Evolutionary conservation across 2,329 filamentous ascomycete genomes (phyloP), one percentile per base, ranked within the genome.

Genomic region (Malbranchea cinnamomea): DNA sequence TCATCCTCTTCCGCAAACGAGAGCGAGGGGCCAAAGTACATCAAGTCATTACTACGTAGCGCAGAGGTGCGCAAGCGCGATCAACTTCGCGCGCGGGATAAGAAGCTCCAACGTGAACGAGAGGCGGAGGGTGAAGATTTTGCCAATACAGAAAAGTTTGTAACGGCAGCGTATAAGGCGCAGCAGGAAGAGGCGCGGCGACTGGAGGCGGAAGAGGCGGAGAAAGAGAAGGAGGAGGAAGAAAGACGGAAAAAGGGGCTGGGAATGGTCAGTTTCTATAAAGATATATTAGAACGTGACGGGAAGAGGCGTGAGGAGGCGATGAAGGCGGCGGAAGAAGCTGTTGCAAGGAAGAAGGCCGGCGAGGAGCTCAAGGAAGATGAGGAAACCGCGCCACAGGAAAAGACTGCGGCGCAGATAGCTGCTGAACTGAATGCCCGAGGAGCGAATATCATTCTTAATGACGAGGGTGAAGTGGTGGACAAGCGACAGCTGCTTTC

Each of bases 71-170:
- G 72, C 7, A 75, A 77, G 46, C 68, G 72, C 28, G 72, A 76
- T 43, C 68, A 72, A 38, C 49, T 71, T 28, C 61, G 71, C 5
- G 72, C 72, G 11, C 60, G 64, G 20, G 72, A 77, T 45, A 71
- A 72, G 37, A 46, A 70, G 34, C 44, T 77, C 8, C 64, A 69
- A 30, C 62, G 62, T 34, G 72, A 77, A 44, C 61, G 72, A 16
- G 72, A 76, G 41, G 65, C 63, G 0, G 72, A 77, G 43, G 72
- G 71, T n/a, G 72, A 76, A 28, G 69, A 71, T 36, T 76, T 72
- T 36, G 69, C 63, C 0, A 72, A 74, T 41, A 76, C 74, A 46
- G 72, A 77, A 48, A 74, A 68, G 44, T 77, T 77, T 37, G 72
- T 77, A 23, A 77, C 72, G 2, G 59, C 60, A 1, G 71, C 72